Percentiles rank a stretch among this genome's conserved stretches.
phyloP scores from a whole-genome alignment of 2,329 filamentous ascomycete genomes.

The Pyrenophora tritici-repentis region DNA sequence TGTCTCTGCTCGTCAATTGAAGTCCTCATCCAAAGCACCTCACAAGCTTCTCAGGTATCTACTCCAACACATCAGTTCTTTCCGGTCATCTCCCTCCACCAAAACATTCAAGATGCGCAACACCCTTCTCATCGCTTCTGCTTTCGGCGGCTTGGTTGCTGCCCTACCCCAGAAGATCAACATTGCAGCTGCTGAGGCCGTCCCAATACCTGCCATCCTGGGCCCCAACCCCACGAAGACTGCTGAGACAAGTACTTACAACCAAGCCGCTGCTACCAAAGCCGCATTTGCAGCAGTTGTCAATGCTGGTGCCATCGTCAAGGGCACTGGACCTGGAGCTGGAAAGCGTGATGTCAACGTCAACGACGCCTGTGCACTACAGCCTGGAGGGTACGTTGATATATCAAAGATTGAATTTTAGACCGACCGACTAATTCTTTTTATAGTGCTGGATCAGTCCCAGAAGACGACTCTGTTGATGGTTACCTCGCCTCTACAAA shows the following conservation, averaged over 20 bases:
- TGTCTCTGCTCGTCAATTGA: slow-evolving; percentile 10
- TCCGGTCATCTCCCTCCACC: slow-evolving; percentile 9
- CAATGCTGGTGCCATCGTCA: slow-evolving; percentile 12
- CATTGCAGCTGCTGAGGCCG: slow-evolving; percentile 43
- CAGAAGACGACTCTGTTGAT: background rate
- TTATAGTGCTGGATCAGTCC: background rate
- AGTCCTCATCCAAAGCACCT: slow-evolving; percentile 18
- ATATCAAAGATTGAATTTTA: background rate
- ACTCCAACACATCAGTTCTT: slow-evolving; percentile 5
- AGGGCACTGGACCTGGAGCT: no score
- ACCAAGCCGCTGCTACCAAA: background rate
- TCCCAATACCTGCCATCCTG: slow-evolving; percentile 35
- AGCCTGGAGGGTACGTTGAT: slow-evolving; percentile 22
- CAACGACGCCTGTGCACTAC: slow-evolving; percentile 8
- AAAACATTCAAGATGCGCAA: slow-evolving; percentile 30
- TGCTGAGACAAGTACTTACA: background rate
- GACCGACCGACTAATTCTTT: background rate
- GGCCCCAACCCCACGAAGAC: slow-evolving; percentile 31
- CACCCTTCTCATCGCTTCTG: slow-evolving; percentile 21
- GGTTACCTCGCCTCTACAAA: slow-evolving; percentile 17
- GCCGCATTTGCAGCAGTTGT: slow-evolving; percentile 19
- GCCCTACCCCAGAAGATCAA: slow-evolving; percentile 42
- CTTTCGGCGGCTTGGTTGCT: slow-evolving; percentile 19
- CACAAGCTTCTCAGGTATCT: slow-evolving; percentile 8
- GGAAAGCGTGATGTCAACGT: slow-evolving; percentile 15